Evolutionary conservation across 441 rosid genomes (phyloP), one percentile per base, ranked within the genome.

Genomic region (Isatis lusitanica): DNA sequence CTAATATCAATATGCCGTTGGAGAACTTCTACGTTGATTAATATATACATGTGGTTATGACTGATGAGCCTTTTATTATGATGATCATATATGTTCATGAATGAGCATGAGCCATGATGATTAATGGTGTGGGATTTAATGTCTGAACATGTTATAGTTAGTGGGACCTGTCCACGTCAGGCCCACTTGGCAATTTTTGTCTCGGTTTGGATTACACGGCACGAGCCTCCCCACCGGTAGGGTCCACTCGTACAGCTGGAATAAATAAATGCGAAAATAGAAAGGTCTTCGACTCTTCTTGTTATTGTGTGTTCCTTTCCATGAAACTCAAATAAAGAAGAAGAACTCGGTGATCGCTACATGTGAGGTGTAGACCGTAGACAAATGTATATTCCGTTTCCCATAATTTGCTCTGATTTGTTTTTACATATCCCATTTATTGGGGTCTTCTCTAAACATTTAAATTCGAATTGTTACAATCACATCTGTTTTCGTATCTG

Each of bases 151-250:
- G 71, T 16, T 55, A 56, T 56, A 38, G 47, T 57, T 13, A 70
- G 68, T 71, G 85, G 74, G 74, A 81, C 84, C 74, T 5, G 44
- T 65, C 81, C 86, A 81, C 83, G 82, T 83, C 87, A 80, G 63
- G 10, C 39, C 76, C 78, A 81, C 87, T 63, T 83, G 88, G 82
- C 77, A 51, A 65, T 44, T 44, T 43, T 70, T 56, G 55, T 64
- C 63, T 56, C 35, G 43, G 68, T 66, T 68, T 74, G 57, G 71
- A 48, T 72, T 77, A 73, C 82, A 77, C 59, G 80, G 63, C 70
- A 66, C 68, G 64, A 56, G 60, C 66, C 28, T 50, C 50, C 48
- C 68, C 68, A 61, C 52, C n/a, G 48, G 48, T 60, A 35, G 66
- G 61, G 9, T 9, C 75, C 61, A 36, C 44, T 8, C 17, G 1